Evolutionary conservation across 352 stramenopile genomes (phyloP), one percentile per base, ranked within the genome.

Genomic region (Phytophthora sp.): DNA sequence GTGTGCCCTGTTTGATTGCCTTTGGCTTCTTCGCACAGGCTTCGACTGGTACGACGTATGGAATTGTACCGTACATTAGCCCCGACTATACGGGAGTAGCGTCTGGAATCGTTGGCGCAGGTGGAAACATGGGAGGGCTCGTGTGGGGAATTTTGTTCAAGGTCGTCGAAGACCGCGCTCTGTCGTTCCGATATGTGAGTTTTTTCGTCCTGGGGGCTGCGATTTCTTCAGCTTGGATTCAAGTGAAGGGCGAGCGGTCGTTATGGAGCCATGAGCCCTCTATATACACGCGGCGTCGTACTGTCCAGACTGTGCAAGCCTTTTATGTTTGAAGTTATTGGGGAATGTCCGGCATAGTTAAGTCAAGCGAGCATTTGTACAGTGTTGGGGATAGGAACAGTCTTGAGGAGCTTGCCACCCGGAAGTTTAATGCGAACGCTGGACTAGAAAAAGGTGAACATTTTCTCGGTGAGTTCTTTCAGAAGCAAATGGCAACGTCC

Each of bases 21-120:
- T 98, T 98, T 73, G 95, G 57, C 4, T 71, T 96, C 29, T 97
- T 97, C 65, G 82, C 92, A 1, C 81, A 86, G 4, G 72, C 83
- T 21, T 65, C 70, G 6, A 57, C 64, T 8, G 77, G 74, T 15
- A 70, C 59, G 7, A 92, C 79, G 57, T 89, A 87, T 38, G 83
- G 73, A 33, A 90, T 86, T 56, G 88, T 90, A 12, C 64, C 79
- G 11, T 82, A 90, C 35, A 75, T 89, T 20, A 64, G 50, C 3
- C 67, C 68, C 1, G 62, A 72, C 1, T 72, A 69, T 54, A 86
- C 70, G 3, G 80, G 80, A 0, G 73, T 72, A 11, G 50, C 70
- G 9, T 79, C 79, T 30, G 81, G 81, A 12, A 74, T 89, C 9
- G 77, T 89, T 11, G 80, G 78, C 8, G 80, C 78, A 2, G 79